These are phyloP conservation scores for Flammula alnicola DNA, from an alignment of 1,284 basidiomycete genomes.

Conservation along the genomic window DNA sequence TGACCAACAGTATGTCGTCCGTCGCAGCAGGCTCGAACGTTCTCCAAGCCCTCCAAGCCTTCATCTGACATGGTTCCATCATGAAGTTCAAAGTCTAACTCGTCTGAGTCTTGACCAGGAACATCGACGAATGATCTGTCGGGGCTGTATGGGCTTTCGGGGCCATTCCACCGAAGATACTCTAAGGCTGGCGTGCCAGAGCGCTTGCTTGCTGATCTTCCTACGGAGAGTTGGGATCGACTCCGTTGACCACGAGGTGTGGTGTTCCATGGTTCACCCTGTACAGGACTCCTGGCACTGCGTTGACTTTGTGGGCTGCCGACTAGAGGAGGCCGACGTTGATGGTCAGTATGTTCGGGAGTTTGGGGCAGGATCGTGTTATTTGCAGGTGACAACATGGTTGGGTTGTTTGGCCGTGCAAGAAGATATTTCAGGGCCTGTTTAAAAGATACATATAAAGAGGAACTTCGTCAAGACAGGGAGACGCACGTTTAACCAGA, in stretches of 20 bases:
- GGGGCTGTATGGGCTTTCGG: constrained; percentile 72
- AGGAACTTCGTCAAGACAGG: not conserved
- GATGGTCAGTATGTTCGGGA: constrained; percentile 61
- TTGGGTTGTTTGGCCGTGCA: constrained; percentile 62
- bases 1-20: constrained; percentile 85
- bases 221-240: constrained; percentile 74
- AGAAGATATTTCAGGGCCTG: constrained; percentile 87
- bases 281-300: constrained; percentile 59
- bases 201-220: constrained; percentile 79
- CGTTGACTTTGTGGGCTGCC: constrained; percentile 74
- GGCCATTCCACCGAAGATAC: constrained; percentile 77
- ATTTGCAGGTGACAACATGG: constrained; percentile 49
- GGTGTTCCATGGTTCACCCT: constrained; percentile 67
- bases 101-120: constrained; percentile 57
- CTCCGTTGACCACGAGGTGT: constrained; percentile 78
- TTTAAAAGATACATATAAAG: constrained; percentile 11
- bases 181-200: constrained; percentile 89
- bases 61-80: constrained; percentile 78
- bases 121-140: constrained; percentile 71
- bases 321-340: constrained; percentile 48
- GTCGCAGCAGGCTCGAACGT: constrained; percentile 94
- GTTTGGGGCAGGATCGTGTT: constrained; percentile 51
- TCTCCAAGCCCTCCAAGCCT: constrained; percentile 92
- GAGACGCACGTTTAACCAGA: constrained; percentile 85
- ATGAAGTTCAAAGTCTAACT: constrained; percentile 83